Base-by-base conservation (phyloP, 1,284 basidiomycete species). In the Rhodotorula glutinis region DNA sequence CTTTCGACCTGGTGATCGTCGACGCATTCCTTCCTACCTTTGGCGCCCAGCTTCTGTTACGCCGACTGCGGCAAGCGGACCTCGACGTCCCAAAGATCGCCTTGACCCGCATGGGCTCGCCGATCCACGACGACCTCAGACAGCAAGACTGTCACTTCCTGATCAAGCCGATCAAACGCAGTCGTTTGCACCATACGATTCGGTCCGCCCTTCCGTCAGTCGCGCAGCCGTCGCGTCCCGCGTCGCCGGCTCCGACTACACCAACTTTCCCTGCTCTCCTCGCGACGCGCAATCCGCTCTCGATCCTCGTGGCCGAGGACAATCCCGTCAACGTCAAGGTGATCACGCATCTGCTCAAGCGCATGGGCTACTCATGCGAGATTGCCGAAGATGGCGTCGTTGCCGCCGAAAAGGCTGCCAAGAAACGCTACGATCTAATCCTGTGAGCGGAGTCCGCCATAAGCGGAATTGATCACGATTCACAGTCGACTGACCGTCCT, bases 81-180 rank as follows among this genome's bases (percentile, higher is more conserved):
- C 40, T 73, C 23, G 53, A 58, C 30, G 43, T 57, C 1, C 63
- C 71, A 3, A 66, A 66, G 1, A 70, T 73, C 38, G 71, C 71
- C 0, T 59, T 73, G 29, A 70, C 71, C 4, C 63, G 71, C 23
- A 73, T 73, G 71, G 71, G 71, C 14, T 62, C 61, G 4, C 71
- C 71, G 4, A 70, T 70, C 57, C 65, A 70, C 62, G 71, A 73
- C n/a, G 71, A 65, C 53, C 60, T 70, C 60, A 65, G 69, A 13
- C 33, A 57, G 29, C 66, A 68, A 27, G 66, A 68, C 47, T 68
- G 69, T 63, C 60, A 49, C 19, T 69, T 70, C 63, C 62, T 73
- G 52, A 73, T 73, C 65, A 73, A 73, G 52, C 71, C 71, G 10
- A 66, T 73, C 62, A 73, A 73, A 59, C 68, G 71, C 25, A 73